Base-by-base conservation (phyloP, 129 eudicot species). In the Solidago caesia region DNA sequence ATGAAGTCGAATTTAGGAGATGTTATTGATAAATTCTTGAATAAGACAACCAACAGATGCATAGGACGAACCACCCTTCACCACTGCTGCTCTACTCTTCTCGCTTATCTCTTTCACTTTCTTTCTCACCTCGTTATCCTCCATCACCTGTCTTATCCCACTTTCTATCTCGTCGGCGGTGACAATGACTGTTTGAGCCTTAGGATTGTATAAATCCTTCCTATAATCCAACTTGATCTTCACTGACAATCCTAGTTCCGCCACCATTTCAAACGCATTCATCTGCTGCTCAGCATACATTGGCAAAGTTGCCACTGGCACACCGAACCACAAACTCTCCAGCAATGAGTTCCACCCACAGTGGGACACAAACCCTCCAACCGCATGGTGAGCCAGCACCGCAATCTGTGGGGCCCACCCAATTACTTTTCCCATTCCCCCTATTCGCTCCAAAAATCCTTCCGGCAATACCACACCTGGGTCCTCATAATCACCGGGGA, bases 331-430 rank as follows among this genome's bases (percentile, higher is more conserved):
- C 57, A 80, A 66, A 33, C 80, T 64, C 83, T 79, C 83, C 72
- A 79, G 56, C 59, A 57, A 56, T 4, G 79, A 80, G 83, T 80
- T 73, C 83, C 79, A 79, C 6, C 83, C 79, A 14, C 86, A 82
- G 43, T 82, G 86, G 13, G 86, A 83, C 49, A 83, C 79, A 29
- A 83, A 79, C 71, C 81, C 87, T 4, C 81, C 81, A 0, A 79
- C 74, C 4, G 83, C 84, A 26, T 12, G 27, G 39, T 79, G 87
- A n/a, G 67, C 73, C 44, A 83, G 6, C 52, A 83, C 21, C 13
- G 68, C 75, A 25, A 75, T 83, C 44, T 83, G 87, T 29, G 87
- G 83, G 10, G 80, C 77, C 86, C 86, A 83, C 21, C 83, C 74
- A 6, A 58, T 64, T 44, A 78, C 74, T 73, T 73, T 70, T 25